Base-by-base conservation (phyloP, 805 yeast genomes). In the Debaryomyces hansenii region DNA sequence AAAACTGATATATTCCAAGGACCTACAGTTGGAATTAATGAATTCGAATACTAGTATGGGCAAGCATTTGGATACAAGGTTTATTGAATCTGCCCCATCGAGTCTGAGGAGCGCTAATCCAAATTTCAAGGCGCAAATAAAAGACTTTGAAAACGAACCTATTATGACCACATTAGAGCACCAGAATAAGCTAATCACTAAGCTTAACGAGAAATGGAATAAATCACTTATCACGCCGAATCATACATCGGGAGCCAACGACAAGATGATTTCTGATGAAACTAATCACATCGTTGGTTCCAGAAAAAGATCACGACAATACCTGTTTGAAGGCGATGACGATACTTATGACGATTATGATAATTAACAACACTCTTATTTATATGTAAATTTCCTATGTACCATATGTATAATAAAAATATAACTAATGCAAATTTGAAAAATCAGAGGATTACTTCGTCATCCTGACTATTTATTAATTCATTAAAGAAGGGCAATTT, bases 401-500 rank as follows among this genome's bases (percentile, higher is more conserved):
- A 31, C 34, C 34, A 31, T 31, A 31, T 31, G 34, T 31, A 31
- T 35, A 35, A 8, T 35, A 20, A 16, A 20, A 35, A 35, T 32
- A n/a, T 32, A 35, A 7, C 18, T 15, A 16, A 35, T 35, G 38
- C 38, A 35, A 35, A 40, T 40, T 38, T 32, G 20, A 18, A 40
- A 15, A 29, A 14, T 40, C 40, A 47, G 11, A 48, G 36, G 27
- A 48, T 59, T 38, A 67, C 71, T 45, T 69, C 75, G 44, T 69
- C 73, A 42, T 66, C 69, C 40, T 54, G 60, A 7, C 53, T 46
- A n/a, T 48, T 49, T 20, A 44, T 47, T 39, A 73, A 58, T 52
- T 79, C 80, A 47, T 69, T 60, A 60, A 88, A 86, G 60, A 85
- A 87, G 20, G 81, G 79, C 64, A 79, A 72, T 41, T 74, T 70